Base-by-base conservation (phyloP, 805 yeast species). In the Hanseniaspora nectarophila region DNA sequence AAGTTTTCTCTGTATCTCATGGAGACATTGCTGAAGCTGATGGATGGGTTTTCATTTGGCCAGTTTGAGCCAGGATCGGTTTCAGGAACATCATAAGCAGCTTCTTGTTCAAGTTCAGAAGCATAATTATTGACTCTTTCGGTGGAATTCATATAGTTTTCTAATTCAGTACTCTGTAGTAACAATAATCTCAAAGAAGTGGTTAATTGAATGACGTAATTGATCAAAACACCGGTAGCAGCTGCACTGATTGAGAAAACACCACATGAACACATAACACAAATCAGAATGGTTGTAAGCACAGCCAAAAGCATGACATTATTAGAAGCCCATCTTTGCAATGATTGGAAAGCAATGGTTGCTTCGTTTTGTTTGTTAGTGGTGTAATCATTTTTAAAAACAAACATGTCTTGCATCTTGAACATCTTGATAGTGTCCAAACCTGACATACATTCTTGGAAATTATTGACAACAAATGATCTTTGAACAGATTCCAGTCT, bases 311-410 rank as follows among this genome's bases (percentile, higher is more conserved):
- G 53, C 62, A 81, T 86, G 54, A 82, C 64, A 51, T 81, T 71
- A 40, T 82, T 61, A 2, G 81, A 74, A 54, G 85, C 67, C 88
- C 90, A 85, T 61, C 87, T 73, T 66, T 82, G 90, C 57, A 78
- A 72, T 0, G 82, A 81, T 56, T 78, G 67, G 1, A 84, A 73
- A 39, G 82, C 59, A 57, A 70, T 78, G 61, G 78, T 78, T 0
- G 88, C 79, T 57, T 80, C 77, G 59, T 82, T 81, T 82, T 81
- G 80, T 23, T 64, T 67, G 62, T 85, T 78, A 51, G 82, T 72
- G 34, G 72, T 67, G 2, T 50, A 43, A 42, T 73, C 70, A 59
- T 76, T 77, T 54, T 67, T 72, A 13, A 60, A 56, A 32, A 73
- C 58, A 60, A 85, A 85, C 53, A 77, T 60, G 2, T 60, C 57